phyloP scores from a whole-genome alignment of 1,139 yeast species.

The Lodderomyces pseudojiufengensis region DNA sequence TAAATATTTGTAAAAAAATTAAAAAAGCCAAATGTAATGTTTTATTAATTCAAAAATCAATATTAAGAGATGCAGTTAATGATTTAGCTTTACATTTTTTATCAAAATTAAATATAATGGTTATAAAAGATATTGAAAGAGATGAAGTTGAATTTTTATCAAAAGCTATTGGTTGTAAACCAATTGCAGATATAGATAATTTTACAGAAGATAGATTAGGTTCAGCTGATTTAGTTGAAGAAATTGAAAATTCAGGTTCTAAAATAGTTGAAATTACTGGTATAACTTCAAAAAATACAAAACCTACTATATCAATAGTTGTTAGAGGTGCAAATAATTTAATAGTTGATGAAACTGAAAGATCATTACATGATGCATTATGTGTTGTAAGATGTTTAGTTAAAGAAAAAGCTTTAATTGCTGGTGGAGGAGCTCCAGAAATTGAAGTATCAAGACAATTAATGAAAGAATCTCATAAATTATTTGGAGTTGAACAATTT shows the following conservation, averaged over 20 bases:
- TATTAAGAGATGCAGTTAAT: conserved; percentile 94
- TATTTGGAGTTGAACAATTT: conserved; percentile 89
- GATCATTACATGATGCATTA: conserved; percentile 94
- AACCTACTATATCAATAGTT: conserved; percentile 83
- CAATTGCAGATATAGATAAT: conserved; percentile 91
- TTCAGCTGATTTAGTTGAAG: conserved; percentile 87
- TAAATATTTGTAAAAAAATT: conserved; percentile 92
- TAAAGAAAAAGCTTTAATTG: conserved; percentile 89
- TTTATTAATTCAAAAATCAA: conserved; percentile 86
- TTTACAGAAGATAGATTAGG: conserved; percentile 94
- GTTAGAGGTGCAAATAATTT: conserved; percentile 93
- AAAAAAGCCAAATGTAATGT: conserved; percentile 97
- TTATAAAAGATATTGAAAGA: conserved; percentile 91
- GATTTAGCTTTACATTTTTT: conserved; percentile 94
- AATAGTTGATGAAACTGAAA: conserved; percentile 91
- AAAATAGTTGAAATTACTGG: conserved; percentile 90
- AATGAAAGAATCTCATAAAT: conserved; percentile 69
- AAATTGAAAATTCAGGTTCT: conserved; percentile 89
- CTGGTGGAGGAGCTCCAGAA: conserved; percentile 99
- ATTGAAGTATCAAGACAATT: conserved; percentile 84
- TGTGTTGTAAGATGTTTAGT: conserved; percentile 96
- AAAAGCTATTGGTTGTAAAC: conserved; percentile 89
- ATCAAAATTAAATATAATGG: conserved; percentile 89
- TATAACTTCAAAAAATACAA: conserved; percentile 51
- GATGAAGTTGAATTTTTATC: conserved; percentile 94